Conservation (phyloP, 2,329 filamentous ascomycete genomes). For the Aspergillus bombycis region DNA sequence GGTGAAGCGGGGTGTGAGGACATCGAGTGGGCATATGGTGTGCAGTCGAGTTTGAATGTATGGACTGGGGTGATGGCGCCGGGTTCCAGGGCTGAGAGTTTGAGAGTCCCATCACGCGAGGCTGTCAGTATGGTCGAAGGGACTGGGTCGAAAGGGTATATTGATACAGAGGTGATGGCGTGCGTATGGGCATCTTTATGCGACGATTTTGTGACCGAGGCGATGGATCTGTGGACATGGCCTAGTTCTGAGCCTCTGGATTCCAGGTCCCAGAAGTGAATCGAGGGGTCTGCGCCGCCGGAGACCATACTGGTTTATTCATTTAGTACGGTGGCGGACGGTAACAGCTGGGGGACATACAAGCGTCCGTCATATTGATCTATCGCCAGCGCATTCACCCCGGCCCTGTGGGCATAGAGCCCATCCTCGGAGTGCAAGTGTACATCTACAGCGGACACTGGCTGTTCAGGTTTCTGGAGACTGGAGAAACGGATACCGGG, state of each 20-base stretch:
- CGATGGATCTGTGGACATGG: conserved; percentile 58
- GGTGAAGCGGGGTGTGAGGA: conserved; percentile 67
- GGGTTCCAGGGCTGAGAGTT: conserved; percentile 46
- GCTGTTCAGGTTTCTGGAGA: conserved; percentile 16
- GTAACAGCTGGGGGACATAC: conserved; percentile 44
- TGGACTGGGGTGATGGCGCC: conserved; percentile 46
- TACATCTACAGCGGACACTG: conserved; percentile 12
- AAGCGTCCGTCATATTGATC: conserved; percentile 81
- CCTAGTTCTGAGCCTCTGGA: conserved; percentile 52
- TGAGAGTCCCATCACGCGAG: conserved; percentile 50
- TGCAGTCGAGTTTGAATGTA: conserved; percentile 50
- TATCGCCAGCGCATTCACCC: conserved; percentile 76
- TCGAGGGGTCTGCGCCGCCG: conserved; percentile 80
- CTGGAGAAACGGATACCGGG: conserved; percentile 73
- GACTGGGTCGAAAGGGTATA: conserved; percentile 52
- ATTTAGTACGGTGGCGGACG: conserved; percentile 15
- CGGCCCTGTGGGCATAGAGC: conserved; percentile 68
- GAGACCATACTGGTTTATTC: conserved; percentile 67
- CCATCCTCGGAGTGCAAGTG: conserved; percentile 25
- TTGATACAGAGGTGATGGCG: conserved; percentile 51
- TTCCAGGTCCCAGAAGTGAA: conserved; percentile 88
- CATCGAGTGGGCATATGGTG: conserved; percentile 67
- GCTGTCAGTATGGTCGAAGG: conserved; percentile 51
- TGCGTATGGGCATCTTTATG: conserved; percentile 47
- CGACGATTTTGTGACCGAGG: conserved; percentile 44